Base-by-base conservation (phyloP, 148 eudicot species). In the Vaccinium myrtillus region DNA sequence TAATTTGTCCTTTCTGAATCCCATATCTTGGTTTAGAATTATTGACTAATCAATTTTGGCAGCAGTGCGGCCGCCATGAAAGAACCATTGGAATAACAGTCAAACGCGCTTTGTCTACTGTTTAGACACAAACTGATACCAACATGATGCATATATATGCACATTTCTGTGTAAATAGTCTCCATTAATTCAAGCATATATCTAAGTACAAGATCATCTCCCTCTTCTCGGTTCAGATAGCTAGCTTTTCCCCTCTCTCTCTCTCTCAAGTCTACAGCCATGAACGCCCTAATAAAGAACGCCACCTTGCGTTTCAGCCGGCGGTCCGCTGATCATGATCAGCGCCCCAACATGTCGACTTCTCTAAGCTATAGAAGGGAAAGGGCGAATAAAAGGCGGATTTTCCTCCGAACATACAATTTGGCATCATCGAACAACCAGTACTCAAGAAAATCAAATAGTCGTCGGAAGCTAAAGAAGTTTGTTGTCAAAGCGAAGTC, bases 321-420 rank as follows among this genome's bases (percentile, higher is more conserved):
- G 12, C 51, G 80, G 80, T 59, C 50, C 21, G 12, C 15, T 12
- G 36, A 36, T 3, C 39, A 25, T 27, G 73, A 67, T 30, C 73
- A 67, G 6, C 36, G 73, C 36, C 73, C 32, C 48, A 83, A 6
- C 23, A 61, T 82, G 80, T 79, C 63, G 6, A 86, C 36, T 53
- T 87, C 89, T 25, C 75, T 92, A 2, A 87, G 90, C 75, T 87
- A 85, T 0, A 88, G 89, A 74, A 86, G 90, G 56, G 88, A 90
- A 3, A 84, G 94, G 65, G 93, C 93, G 0, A 87, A 75, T 61
- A 86, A 91, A 48, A 88, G 94, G 11, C 91, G 84, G 16, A 88
- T 89, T 50, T 92, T 92, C 78, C 91, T 92, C 2, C 75, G 49
- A n/a, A 90, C 89, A 6, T 92, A 92, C 80, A 88, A 84, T 69